phyloP scores from a whole-genome alignment of 108 stramenopile species.

The Stephanodiscus triporus region DNA sequence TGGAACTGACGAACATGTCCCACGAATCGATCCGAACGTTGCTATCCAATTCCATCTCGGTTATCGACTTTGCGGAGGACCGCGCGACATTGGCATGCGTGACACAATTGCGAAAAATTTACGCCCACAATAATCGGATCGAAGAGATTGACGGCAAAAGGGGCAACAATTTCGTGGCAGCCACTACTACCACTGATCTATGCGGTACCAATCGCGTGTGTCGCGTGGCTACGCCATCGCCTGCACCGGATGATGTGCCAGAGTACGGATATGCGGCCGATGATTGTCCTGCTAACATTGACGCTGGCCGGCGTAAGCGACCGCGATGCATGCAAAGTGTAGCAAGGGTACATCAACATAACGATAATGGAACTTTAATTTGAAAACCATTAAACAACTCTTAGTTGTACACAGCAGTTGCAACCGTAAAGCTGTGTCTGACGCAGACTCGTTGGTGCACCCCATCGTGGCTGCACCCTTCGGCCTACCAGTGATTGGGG shows the following conservation, averaged over 20 bases:
- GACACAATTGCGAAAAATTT: constrained; percentile 1
- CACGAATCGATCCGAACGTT: background rate
- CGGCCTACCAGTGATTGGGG: too few species aligned
- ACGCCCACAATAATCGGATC: constrained; percentile 18
- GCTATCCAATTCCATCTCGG: constrained; percentile 1
- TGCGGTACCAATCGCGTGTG: background rate
- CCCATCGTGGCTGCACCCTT: too few species aligned
- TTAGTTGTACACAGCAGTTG: too few species aligned
- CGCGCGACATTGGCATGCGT: background rate
- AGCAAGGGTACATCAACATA: background rate
- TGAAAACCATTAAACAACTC: too few species aligned
- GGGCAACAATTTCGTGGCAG: background rate
- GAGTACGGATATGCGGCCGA: background rate
- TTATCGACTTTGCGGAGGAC: constrained; percentile 1
- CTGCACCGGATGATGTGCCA: constrained; percentile 3
- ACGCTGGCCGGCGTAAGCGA: background rate
- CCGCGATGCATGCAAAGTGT: background rate
- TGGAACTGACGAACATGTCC: constrained; percentile 28
- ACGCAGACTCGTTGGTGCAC: too few species aligned
- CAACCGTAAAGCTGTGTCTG: too few species aligned
- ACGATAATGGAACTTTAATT: too few species aligned
- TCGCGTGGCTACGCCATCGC: constrained; percentile 29
- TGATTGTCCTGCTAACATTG: background rate
- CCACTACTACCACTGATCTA: constrained; percentile 1
- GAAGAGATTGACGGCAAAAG: constrained; percentile 2